These are phyloP conservation scores for Malassezia globosa DNA, from an alignment of 1,284 basidiomycete genomes.

Conservation along the genomic window DNA sequence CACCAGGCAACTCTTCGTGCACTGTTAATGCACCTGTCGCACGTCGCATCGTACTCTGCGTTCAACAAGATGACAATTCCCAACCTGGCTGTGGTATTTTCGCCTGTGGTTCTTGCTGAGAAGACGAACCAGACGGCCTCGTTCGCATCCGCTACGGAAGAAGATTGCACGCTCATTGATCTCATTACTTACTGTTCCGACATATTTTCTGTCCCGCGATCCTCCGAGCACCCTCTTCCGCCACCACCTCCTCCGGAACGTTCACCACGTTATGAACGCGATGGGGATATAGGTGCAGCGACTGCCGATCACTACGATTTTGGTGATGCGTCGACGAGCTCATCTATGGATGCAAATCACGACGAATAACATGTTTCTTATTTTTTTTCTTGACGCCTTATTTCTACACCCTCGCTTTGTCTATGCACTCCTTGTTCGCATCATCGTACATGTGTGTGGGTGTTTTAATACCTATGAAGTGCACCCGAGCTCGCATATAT, in stretches of 20 bases:
- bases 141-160: slow-evolving; percentile 39
- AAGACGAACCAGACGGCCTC: slow-evolving; percentile 33
- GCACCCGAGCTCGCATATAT: too few species aligned
- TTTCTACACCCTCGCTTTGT: too few species aligned
- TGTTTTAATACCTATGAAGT: too few species aligned
- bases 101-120: slow-evolving; percentile 39
- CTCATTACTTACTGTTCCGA: slow-evolving; percentile 33
- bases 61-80: slow-evolving; percentile 90
- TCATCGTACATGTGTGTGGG: too few species aligned
- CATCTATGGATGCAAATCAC: not conserved
- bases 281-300: not conserved
- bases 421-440: too few species aligned
- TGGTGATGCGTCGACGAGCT: not conserved
- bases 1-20: slow-evolving; percentile 79
- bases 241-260: not conserved
- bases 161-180: slow-evolving; percentile 41
- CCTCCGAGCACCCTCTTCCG: not conserved
- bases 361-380: too few species aligned
- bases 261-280: not conserved
- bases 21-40: slow-evolving; percentile 74
- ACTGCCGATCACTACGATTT: not conserved
- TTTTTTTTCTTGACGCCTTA: too few species aligned
- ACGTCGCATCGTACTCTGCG: slow-evolving; percentile 59
- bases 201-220: slow-evolving; percentile 19
- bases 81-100: slow-evolving; percentile 46